Conservation (phyloP, 164 flowering plant species). For the Vitis amurensis region DNA sequence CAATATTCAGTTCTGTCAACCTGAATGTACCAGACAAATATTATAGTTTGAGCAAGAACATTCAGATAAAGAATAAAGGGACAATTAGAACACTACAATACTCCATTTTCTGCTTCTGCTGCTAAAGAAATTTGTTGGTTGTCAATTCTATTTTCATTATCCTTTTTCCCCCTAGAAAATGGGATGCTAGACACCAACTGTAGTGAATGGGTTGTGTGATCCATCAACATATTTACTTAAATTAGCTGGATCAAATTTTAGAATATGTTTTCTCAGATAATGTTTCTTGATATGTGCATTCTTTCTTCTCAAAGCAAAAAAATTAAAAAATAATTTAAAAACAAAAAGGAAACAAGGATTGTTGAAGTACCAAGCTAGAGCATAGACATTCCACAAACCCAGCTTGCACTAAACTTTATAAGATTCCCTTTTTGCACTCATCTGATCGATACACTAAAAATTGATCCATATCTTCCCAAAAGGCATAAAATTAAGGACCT, state of each 20-base stretch:
- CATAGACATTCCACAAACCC: no score
- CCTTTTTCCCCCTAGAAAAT: neutral
- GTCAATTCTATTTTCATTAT: neutral
- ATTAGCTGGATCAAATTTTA: neutral
- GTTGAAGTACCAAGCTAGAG: no score
- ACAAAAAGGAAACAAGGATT: no score
- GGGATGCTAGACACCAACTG: neutral
- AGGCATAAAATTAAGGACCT: no score
- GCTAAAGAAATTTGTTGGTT: neutral
- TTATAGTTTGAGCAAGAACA: neutral
- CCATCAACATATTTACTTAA: neutral
- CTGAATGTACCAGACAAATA: neutral
- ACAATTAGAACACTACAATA: neutral
- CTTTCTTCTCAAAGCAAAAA: no score
- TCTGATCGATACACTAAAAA: no score
- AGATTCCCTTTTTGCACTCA: no score
- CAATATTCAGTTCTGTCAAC: neutral
- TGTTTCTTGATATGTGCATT: no score
- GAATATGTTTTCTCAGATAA: no score
- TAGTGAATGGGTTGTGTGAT: neutral
- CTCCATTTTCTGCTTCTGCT: neutral
- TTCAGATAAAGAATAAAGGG: neutral
- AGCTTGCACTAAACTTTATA: no score
- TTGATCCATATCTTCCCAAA: no score
- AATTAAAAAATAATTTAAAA: no score